These are phyloP conservation scores for Allomyces macrogynus DNA, from an alignment of 192 early-diverging fungal genomes.

Conservation along the genomic window DNA sequence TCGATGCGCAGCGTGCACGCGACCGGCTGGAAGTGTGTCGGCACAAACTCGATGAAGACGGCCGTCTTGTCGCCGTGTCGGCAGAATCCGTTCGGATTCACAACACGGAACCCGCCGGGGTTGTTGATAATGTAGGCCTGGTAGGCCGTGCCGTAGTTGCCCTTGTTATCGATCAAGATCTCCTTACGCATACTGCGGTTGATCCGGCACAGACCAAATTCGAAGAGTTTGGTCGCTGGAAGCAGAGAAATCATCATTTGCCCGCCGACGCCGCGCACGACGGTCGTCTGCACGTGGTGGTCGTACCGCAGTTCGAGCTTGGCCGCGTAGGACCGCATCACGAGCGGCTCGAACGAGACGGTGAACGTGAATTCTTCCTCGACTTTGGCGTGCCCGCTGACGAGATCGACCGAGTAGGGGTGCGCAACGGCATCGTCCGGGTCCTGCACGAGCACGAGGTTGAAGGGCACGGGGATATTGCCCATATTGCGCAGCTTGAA, in stretches of 20 bases:
- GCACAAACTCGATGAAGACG: conserved; percentile 23
- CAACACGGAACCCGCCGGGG: conserved; percentile 15
- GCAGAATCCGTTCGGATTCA: conserved; percentile 29
- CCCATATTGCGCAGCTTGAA: conserved; percentile 34
- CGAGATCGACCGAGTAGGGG: background rate
- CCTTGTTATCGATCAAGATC: conserved; percentile 22
- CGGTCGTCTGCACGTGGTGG: background rate
- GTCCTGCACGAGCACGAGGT: conserved; percentile 10
- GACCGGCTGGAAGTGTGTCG: conserved; percentile 10
- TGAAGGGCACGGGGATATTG: conserved; percentile 25
- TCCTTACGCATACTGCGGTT: conserved; percentile 21
- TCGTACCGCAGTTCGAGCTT: background rate
- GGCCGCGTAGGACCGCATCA: background rate
- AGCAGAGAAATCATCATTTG: conserved; percentile 9
- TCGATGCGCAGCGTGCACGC: conserved; percentile 17
- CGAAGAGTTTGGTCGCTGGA: conserved; percentile 17
- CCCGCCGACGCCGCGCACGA: background rate
- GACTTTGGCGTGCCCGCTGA: background rate
- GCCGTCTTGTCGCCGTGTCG: conserved; percentile 13
- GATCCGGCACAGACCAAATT: conserved; percentile 36
- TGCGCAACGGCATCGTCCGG: background rate
- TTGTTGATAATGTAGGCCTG: conserved; percentile 4
- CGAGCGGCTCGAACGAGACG: conserved; percentile 1
- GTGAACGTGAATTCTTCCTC: conserved; percentile 3
- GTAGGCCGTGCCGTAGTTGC: conserved; percentile 30